phyloP scores from a whole-genome alignment of 75 land plant species.

The Larix kaempferi region DNA sequence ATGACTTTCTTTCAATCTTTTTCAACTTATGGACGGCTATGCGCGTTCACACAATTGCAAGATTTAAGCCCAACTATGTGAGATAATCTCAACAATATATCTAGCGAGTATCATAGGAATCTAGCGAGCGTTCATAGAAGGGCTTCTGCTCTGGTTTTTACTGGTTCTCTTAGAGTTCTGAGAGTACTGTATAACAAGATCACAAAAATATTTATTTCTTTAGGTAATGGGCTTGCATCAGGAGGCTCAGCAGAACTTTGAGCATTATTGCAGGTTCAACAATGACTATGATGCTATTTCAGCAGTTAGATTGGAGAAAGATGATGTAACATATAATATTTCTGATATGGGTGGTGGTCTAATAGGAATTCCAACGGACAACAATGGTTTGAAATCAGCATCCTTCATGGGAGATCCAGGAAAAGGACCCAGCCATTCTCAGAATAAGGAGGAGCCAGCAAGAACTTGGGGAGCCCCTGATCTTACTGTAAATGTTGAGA shows the following conservation, averaged over 20 bases:
- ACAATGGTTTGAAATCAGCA: background rate
- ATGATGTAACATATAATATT: background rate
- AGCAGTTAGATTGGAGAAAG: background rate
- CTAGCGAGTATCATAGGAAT: no score
- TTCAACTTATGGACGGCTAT: no score
- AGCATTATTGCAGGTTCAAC: background rate
- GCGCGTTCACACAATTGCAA: no score
- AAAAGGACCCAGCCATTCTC: background rate
- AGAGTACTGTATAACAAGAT: no score
- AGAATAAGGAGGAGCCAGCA: background rate
- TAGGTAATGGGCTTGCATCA: conserved; percentile 5
- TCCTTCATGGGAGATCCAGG: background rate
- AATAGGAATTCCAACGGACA: background rate
- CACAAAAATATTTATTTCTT: no score
- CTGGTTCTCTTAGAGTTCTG: no score
- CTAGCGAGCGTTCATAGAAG: no score
- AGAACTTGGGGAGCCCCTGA: background rate
- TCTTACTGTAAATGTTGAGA: background rate
- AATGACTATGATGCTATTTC: background rate
- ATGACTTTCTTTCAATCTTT: no score
- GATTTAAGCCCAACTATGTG: no score
- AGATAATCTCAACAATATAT: no score
- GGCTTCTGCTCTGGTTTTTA: no score
- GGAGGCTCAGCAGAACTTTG: background rate
- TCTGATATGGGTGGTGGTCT: no score